Percentiles rank a stretch among this genome's conserved stretches.
These are phyloP conservation scores for Vaccinium macrocarpon DNA, from an alignment of 148 eudicot genomes.

Conservation along the genomic window DNA sequence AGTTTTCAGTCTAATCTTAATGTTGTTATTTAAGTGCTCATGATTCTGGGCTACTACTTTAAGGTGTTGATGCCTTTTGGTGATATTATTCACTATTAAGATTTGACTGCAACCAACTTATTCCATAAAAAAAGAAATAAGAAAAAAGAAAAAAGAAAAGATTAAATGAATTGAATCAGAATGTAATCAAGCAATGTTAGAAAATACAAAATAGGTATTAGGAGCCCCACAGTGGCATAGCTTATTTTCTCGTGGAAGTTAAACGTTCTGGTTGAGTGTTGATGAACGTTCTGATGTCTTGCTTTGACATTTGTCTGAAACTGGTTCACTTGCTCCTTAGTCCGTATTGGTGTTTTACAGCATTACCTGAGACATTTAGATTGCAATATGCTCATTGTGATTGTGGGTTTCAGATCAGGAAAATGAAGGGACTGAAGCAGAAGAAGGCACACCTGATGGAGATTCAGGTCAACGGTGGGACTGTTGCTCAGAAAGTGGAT, in stretches of 20 bases:
- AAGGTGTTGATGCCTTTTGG: background rate
- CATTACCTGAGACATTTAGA: background rate
- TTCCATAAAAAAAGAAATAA: background rate
- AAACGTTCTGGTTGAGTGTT: background rate
- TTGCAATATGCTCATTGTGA: background rate
- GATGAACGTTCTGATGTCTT: background rate
- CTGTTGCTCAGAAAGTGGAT: constrained; percentile 73
- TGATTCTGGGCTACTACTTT: background rate
- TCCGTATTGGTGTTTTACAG: background rate
- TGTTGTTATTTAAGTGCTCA: background rate
- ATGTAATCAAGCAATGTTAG: background rate
- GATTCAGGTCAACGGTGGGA: constrained; percentile 87
- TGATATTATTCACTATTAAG: background rate
- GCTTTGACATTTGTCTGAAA: background rate
- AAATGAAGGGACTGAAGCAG: constrained; percentile 85
- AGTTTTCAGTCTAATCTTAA: background rate
- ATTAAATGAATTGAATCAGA: background rate
- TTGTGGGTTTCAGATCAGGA: constrained; percentile 46
- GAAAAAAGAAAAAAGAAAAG: background rate
- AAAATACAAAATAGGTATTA: background rate
- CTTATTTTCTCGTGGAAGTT: background rate
- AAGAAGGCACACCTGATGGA: constrained; percentile 89
- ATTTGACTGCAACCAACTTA: constrained; percentile 7
- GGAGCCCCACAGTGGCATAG: background rate
- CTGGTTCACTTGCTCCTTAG: background rate